Percentiles rank a stretch among this genome's conserved stretches.
Evolutionary conservation across 352 stramenopile species (phyloP).

Genomic region (Globisporangium spiculum): DNA sequence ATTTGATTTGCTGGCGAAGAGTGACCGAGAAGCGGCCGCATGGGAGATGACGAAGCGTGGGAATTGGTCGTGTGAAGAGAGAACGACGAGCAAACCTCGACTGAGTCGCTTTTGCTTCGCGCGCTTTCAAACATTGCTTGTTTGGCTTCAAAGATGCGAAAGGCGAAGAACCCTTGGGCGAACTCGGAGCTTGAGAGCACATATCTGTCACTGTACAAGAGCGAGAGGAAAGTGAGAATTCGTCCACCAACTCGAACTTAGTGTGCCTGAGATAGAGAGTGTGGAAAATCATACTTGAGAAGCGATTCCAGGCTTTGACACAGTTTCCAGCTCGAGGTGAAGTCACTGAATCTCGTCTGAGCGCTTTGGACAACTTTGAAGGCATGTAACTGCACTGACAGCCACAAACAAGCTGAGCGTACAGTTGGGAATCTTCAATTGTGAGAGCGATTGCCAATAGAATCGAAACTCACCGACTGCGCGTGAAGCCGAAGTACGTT

Average conservation of each 20-base stretch:
- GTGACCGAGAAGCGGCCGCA: neutral
- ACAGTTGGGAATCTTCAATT: neutral
- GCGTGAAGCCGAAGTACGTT: constrained; percentile 26
- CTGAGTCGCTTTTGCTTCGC: constrained; percentile 8
- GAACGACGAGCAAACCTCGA: constrained; percentile 19
- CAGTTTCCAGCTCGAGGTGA: constrained; percentile 46
- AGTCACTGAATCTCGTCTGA: constrained; percentile 41
- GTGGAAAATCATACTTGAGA: constrained; percentile 14
- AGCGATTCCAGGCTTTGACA: constrained; percentile 27
- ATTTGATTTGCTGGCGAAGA: neutral
- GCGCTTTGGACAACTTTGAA: constrained; percentile 12
- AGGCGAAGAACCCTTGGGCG: constrained; percentile 11
- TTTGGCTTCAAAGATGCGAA: constrained; percentile 12
- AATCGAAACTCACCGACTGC: constrained; percentile 12
- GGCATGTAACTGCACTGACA: constrained; percentile 10
- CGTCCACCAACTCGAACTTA: neutral
- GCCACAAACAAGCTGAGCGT: neutral
- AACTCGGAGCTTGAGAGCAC: constrained; percentile 18
- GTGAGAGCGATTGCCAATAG: too few species aligned
- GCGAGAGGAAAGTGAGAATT: neutral
- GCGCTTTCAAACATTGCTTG: constrained; percentile 7
- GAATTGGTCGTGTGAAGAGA: constrained; percentile 23
- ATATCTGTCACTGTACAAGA: neutral
- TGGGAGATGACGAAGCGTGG: constrained; percentile 7
- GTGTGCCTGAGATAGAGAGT: neutral